These are phyloP conservation scores for Coemansia sp. DNA, from an alignment of 192 early-diverging fungal species.

Conservation along the genomic window DNA sequence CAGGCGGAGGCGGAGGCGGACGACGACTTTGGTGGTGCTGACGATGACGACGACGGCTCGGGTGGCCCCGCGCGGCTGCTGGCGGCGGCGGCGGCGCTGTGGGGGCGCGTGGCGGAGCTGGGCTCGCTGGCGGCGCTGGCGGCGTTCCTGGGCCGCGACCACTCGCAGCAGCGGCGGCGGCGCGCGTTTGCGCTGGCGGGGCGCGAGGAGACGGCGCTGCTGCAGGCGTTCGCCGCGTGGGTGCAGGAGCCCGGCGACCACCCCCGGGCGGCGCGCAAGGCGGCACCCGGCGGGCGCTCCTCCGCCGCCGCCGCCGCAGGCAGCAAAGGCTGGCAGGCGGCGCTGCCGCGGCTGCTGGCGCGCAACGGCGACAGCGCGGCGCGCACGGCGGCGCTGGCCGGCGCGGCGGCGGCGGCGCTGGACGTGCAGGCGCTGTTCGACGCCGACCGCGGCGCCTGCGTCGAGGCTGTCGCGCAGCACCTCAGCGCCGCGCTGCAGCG, in stretches of 20 bases:
- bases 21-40: too few species aligned
- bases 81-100: slow-evolving; percentile 43
- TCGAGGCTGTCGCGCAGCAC: slow-evolving; percentile 14
- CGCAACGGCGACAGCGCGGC: slow-evolving; percentile 34
- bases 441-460: slow-evolving; percentile 16
- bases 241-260: slow-evolving; percentile 24
- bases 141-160: slow-evolving; percentile 41
- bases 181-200: slow-evolving; percentile 28
- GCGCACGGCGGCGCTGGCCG: slow-evolving; percentile 30
- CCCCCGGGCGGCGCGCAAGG: neutral
- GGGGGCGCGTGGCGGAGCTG: slow-evolving; percentile 28
- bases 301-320: too few species aligned
- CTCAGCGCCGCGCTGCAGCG: slow-evolving; percentile 24
- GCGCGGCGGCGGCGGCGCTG: slow-evolving; percentile 24
- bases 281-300: neutral
- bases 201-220: slow-evolving; percentile 40
- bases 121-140: slow-evolving; percentile 21
- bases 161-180: slow-evolving; percentile 15
- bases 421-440: slow-evolving; percentile 52
- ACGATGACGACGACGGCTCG: neutral
- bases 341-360: slow-evolving; percentile 30
- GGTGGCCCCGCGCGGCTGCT: slow-evolving; percentile 11
- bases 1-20: neutral
- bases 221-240: slow-evolving; percentile 40
- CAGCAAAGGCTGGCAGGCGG: slow-evolving; percentile 47